These are phyloP conservation scores for Rubia peregrina DNA, from an alignment of 305 asterid genomes.

Conservation along the genomic window DNA sequence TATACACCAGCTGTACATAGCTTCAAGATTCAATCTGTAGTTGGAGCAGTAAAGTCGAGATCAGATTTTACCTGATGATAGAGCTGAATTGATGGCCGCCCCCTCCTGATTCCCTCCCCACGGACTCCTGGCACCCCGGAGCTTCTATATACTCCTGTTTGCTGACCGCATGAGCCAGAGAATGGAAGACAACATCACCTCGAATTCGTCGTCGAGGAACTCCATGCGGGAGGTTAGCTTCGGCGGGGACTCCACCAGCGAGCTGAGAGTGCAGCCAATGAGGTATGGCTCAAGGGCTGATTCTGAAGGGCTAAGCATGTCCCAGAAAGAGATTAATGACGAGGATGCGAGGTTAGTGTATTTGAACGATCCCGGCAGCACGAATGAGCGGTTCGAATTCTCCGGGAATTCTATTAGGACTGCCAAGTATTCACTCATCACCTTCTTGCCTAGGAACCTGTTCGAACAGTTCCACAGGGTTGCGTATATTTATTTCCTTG, in stretches of 20 bases:
- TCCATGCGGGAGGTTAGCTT: slow-evolving; percentile 56
- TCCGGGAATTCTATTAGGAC: slow-evolving; percentile 76
- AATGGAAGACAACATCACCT: slow-evolving; percentile 27
- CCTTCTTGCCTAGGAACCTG: slow-evolving; percentile 89
- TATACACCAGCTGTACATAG: neutral
- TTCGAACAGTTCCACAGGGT: slow-evolving; percentile 97
- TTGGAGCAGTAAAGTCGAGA: slow-evolving; percentile 13
- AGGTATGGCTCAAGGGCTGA: slow-evolving; percentile 69
- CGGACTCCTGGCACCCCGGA: slow-evolving; percentile 28
- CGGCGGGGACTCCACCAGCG: slow-evolving; percentile 57
- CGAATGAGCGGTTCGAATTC: slow-evolving; percentile 60
- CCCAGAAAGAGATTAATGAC: slow-evolving; percentile 76
- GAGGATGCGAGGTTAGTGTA: slow-evolving; percentile 81
- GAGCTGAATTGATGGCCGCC: slow-evolving; percentile 35
- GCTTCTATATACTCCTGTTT: slow-evolving; percentile 29
- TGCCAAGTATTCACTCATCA: slow-evolving; percentile 60
- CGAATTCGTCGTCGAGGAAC: slow-evolving; percentile 45
- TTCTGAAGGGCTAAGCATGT: slow-evolving; percentile 58
- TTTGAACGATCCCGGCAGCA: slow-evolving; percentile 61
- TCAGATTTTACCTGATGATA: slow-evolving; percentile 20
- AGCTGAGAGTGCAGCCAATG: slow-evolving; percentile 39
- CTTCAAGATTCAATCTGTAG: slow-evolving; percentile 7
- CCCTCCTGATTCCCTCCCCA: slow-evolving; percentile 39
- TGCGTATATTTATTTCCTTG: slow-evolving; percentile 88
- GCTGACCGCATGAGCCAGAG: slow-evolving; percentile 29